Evolutionary conservation across 768 basidiomycete genomes (phyloP), one percentile per base, ranked within the genome.

Genomic region (Leccinum broughii): DNA sequence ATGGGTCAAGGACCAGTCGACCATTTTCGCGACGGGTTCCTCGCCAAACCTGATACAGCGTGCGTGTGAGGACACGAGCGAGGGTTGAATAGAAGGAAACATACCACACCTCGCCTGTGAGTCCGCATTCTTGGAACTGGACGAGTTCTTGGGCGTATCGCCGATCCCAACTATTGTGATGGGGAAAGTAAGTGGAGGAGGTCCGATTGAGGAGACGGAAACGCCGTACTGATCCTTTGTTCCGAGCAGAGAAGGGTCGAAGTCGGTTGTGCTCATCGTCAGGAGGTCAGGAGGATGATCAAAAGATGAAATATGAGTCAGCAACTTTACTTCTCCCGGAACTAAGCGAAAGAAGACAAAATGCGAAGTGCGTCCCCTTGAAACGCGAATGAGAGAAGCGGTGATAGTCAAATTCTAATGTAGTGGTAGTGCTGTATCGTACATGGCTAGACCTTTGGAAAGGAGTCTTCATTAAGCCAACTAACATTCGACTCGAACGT

Each of bases 31-130:
- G 4, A 90, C 80, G 37, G 82, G 85, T 62, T 91, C 89, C 54
- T 81, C 77, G 8, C 92, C 92, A 68, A 94, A 94, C 92, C 92
- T 93, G 62, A 44, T 20, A 9, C n/a, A 15, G 17, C 30, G 15
- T 17, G 37, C n/a, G 26, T 55, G 51, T 22, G 50, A 35, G 10
- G 6, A 37, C 37, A 37, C 37, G 4, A 24, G 2, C 26, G 26
- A 14, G n/a, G 22, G 6, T 11, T 1, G 13, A 17, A 55, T 26
- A n/a, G 14, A 6, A 6, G 32, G 6, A 8, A 3, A 71, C 82
- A 57, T 62, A 91, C 92, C 92, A 94, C 26, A 92, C 79, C 73
- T 94, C 92, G 37, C 92, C 92, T 72, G 92, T 90, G 68, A 93
- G 90, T 20, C 89, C 87, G 32, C 85, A 84, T 54, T 92, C 92